Base-by-base conservation (phyloP, 2,329 filamentous ascomycete species). In the Colletotrichum zoysiae region DNA sequence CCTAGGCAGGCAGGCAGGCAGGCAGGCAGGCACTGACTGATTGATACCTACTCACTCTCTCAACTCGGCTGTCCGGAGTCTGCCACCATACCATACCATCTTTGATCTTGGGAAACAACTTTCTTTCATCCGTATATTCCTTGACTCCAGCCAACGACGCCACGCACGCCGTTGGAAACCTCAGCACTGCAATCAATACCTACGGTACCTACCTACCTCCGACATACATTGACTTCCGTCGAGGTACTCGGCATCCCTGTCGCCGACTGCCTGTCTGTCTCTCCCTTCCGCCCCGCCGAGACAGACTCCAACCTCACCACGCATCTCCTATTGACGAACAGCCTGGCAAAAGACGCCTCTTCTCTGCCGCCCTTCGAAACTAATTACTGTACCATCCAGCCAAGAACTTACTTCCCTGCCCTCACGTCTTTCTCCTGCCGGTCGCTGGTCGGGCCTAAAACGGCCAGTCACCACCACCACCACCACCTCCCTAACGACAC, bases 391-490 rank as follows among this genome's bases (percentile, higher is more conserved):
- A 30, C 30, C 30, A 30, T 30, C 30, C 3, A 50, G 30, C 30
- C 30, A 30, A 30, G 30, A 3, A 30, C 23, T 40, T 50, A 38
- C 40, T 44, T 64, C 16, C n/a, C 62, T 14, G 51, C 30, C 42
- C 59, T 42, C 44, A 64, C 46, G 18, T 33, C 40, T 67, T 50
- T 50, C 40, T 40, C 30, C 38, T 61, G 33, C 59, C 59, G 46
- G 59, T 62, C 59, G 59, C 58, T 26, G 64, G 64, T 57, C 68
- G 57, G 55, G 67, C 26, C 62, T 42, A 30, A 16, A 42, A 42
- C 51, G 51, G 50, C 66, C 60, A 59, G 38, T 46, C 46, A n/a
- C 63, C 40, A 35, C 63, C 40, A 35, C 42, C n/a, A n/a, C n/a
- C n/a, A n/a, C n/a, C n/a, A n/a, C n/a, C n/a, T n/a, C n/a, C 33